phyloP scores from a whole-genome alignment of 306 rosid genomes.

The Herpetospermum pedunculosum region DNA sequence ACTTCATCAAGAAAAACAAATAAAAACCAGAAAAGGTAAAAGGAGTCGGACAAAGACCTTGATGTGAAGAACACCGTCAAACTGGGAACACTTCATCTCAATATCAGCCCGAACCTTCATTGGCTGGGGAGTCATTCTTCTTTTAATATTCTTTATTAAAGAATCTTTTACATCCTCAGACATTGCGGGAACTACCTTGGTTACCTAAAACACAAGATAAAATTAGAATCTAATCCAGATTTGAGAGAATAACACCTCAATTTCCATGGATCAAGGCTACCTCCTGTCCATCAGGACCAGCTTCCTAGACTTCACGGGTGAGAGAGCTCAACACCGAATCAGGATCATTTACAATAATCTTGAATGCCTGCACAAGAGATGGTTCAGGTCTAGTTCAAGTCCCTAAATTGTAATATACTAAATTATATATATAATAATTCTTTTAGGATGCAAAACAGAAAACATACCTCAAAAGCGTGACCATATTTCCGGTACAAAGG shows the following conservation, averaged over 20 bases:
- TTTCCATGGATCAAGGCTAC: constrained; percentile 19
- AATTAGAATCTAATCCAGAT: constrained; percentile 3
- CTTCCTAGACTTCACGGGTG: constrained; percentile 70
- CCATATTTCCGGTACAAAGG: constrained; percentile 84
- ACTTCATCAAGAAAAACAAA: constrained; percentile 1
- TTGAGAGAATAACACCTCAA: not conserved
- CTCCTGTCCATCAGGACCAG: constrained; percentile 87
- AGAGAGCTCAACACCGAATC: constrained; percentile 67
- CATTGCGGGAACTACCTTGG: constrained; percentile 75
- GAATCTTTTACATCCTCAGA: constrained; percentile 82
- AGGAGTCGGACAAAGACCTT: constrained; percentile 32
- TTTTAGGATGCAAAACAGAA: not conserved
- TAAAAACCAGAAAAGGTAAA: not conserved
- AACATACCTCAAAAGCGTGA: constrained; percentile 89
- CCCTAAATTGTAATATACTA: not conserved
- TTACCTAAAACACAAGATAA: constrained; percentile 29
- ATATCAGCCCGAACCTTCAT: constrained; percentile 89
- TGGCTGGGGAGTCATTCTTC: constrained; percentile 97
- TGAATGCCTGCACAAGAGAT: constrained; percentile 61
- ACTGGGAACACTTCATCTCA: constrained; percentile 91
- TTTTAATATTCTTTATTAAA: constrained; percentile 59
- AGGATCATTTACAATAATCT: constrained; percentile 73
- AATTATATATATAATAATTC: too few relatives aligned
- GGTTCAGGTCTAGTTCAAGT: constrained; percentile 5
- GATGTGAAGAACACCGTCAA: constrained; percentile 92